Evolutionary conservation across 139 green algal species (phyloP).

Genomic region (Mesotaenium endlicherianum): DNA sequence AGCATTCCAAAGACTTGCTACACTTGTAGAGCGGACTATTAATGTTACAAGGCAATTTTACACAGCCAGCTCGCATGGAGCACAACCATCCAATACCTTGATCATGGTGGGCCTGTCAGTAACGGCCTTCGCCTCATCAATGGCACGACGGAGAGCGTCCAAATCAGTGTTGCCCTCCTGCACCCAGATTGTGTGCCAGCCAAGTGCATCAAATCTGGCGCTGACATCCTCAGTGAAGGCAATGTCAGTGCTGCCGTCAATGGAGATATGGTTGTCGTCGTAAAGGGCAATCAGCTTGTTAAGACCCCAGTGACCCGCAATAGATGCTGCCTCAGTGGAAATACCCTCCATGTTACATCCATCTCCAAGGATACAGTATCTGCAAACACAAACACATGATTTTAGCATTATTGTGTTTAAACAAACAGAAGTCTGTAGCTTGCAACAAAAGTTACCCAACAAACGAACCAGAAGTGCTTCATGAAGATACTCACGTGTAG

Average conservation of each 20-base stretch:
- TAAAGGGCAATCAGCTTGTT: slow-evolving; percentile 99
- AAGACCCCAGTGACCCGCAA: slow-evolving; percentile 97
- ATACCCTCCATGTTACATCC: slow-evolving; percentile 99
- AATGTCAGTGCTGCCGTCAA: slow-evolving; percentile 97
- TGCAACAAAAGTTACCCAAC: not conserved
- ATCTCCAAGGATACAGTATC: slow-evolving; percentile 96
- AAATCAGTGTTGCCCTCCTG: slow-evolving; percentile 95
- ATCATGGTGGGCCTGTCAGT: slow-evolving; percentile 96
- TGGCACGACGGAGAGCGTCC: slow-evolving; percentile 77
- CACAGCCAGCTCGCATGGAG: not conserved
- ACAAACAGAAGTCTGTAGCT: not conserved
- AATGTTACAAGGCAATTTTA: too few species aligned
- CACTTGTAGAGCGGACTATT: too few species aligned
- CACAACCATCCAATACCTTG: too few species aligned
- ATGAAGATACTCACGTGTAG: slow-evolving; percentile 76
- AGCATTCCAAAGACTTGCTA: too few species aligned
- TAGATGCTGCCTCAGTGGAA: slow-evolving; percentile 91
- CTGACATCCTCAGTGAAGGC: slow-evolving; percentile 98
- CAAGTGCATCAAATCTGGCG: slow-evolving; percentile 78
- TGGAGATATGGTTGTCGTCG: slow-evolving; percentile 99
- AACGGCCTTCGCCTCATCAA: slow-evolving; percentile 81
- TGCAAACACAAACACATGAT: not conserved
- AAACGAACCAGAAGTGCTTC: not conserved
- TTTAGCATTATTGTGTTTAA: not conserved
- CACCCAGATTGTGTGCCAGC: slow-evolving; percentile 66